Base-by-base conservation (phyloP, 768 basidiomycete species). In the Boletus vinaceobasis region DNA sequence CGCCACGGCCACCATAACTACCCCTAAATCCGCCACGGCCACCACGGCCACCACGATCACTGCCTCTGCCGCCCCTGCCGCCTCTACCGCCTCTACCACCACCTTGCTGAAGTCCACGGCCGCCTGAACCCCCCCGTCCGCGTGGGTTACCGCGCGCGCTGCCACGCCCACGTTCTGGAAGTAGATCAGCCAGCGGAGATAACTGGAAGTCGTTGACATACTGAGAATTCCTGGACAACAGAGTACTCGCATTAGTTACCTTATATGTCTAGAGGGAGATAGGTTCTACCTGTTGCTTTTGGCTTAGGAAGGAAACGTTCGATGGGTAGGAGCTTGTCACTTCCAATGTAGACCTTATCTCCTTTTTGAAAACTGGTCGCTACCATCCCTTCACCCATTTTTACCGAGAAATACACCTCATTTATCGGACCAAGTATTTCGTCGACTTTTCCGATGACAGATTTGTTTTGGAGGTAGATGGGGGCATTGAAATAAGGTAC, bases 361-460 rank as follows among this genome's bases (percentile, higher is more conserved):
- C 97, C 97, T 66, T 89, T 91, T 75, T 96, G 90, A 76, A 99
- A 99, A 70, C 91, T 93, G 61, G 76, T 87, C 8, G 97, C 95
- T 45, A 95, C 84, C 87, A 98, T 93, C 32, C 97, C 97, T 54
- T 90, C 87, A 19, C 87, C 84, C 89, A 98, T 97, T 78, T 98
- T 99, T 60, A 99, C 82, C 3, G 94, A 95, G 68, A 99, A 98
- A 74, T 85, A 98, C 55, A 98, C 94, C 70, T 98, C 93, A 69
- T 97, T 99, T 71, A 99, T 95, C 15, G 97, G 96, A 3, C 97
- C 97, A n/a, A 99, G 82, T 62, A 99, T 98, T 73, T 99, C 97
- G 73, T 99, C 97, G 39, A 99, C 89, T 75, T 97, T 98, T 58
- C 97, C 96, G 58, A 98, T 93, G 60, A 84, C 79, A 10, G 93